Percentiles rank a stretch among this genome's conserved stretches.
Evolutionary conservation across 495 filamentous ascomycete species (phyloP).

Genomic region (Neurospora sp.): DNA sequence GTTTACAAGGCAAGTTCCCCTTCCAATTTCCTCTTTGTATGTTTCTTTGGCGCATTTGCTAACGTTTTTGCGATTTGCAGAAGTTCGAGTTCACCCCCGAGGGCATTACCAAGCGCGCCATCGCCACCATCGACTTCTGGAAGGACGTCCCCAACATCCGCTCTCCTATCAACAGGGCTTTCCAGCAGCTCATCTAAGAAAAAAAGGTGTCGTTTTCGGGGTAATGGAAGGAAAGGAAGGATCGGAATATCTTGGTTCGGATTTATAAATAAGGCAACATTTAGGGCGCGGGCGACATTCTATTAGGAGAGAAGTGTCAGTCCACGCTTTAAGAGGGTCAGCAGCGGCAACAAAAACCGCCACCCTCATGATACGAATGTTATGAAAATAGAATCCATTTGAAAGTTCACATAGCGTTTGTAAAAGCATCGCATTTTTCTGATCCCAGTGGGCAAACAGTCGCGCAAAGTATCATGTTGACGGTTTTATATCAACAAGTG

Average conservation of each 20-base stretch:
- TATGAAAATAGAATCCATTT: not conserved
- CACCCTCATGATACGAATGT: not conserved
- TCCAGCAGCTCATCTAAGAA: slow-evolving; percentile 69
- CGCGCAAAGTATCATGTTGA: not conserved
- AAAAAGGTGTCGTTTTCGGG: not conserved
- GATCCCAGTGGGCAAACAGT: not conserved
- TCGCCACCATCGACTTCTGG: slow-evolving; percentile 90
- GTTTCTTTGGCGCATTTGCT: not conserved
- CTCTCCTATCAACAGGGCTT: slow-evolving; percentile 91
- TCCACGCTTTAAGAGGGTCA: not conserved
- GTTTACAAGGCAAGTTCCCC: slow-evolving; percentile 71
- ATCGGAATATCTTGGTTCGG: not conserved
- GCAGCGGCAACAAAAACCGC: not conserved
- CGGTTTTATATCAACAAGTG: not conserved
- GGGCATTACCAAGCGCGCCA: slow-evolving; percentile 88
- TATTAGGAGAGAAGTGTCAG: not conserved
- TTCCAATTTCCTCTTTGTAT: not conserved
- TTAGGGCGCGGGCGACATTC: not conserved
- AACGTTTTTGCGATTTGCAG: slow-evolving; percentile 32
- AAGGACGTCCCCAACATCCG: slow-evolving; percentile 81
- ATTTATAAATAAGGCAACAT: not conserved
- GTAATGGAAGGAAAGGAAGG: not conserved
- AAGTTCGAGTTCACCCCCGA: slow-evolving; percentile 99
- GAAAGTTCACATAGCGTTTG: not conserved
- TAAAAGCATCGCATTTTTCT: not conserved